Evolutionary conservation across 1,284 basidiomycete species (phyloP), one percentile per base, ranked within the genome.

Genomic region (Austroboletus novae-zelandiae): DNA sequence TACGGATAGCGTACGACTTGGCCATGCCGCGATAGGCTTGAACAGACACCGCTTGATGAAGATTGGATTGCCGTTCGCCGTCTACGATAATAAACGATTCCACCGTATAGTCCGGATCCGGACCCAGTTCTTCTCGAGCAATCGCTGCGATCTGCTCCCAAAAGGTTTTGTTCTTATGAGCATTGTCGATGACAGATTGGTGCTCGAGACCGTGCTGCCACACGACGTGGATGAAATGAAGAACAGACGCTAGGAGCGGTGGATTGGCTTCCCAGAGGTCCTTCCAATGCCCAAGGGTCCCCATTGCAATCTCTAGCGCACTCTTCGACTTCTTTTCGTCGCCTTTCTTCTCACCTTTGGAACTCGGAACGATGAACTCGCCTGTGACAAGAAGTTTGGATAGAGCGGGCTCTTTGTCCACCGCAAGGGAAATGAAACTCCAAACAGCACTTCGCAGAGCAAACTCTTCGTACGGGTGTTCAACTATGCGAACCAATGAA

Each of bases 381-480:
- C 85, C 94, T 0, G 83, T 83, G 46, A 93, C 83, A 51, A 96
- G 86, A 15, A 97, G 75, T 40, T 82, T 80, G 0, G 91, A 91
- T 6, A 97, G 76, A 0, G 94, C 92, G 1, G 94, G 93, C 62
- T 96, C 93, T 50, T 85, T 88, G 55, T 91, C 85, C 18, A 94
- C 83, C 4, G 92, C 86, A 13, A 91, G 77, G 0, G 88, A 77
- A 25, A 96, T 83, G 60, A 97, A 88, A 52, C 79, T 81, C 93
- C 94, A 97, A 2, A 91, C 81, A 0, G 86, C 79, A 40, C 82
- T 82, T 7, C 89, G 82, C 29, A 92, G 74, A 4, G 75, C 63
- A 10, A 82, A 73, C 40, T 89, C 86, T 37, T 87, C 83, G 57
- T 85, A 89, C 0, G 86, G 84, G 61, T 88, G 81, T 46, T 82